Evolutionary conservation across 2,329 filamentous ascomycete genomes (phyloP).

Genomic region (Epichloe amarillans): DNA sequence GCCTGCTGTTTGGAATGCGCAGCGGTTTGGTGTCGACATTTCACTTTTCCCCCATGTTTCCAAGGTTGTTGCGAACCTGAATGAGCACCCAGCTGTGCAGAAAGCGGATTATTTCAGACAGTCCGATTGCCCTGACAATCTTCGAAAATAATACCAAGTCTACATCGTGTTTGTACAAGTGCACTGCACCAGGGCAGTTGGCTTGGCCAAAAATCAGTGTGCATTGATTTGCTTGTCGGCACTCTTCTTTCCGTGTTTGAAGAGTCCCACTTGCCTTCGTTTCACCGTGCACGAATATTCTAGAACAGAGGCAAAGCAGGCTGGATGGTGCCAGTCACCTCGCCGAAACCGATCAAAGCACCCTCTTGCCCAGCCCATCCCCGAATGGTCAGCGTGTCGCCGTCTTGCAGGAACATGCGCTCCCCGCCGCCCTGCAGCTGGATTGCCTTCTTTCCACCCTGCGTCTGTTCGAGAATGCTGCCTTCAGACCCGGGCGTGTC

Average conservation of each 20-base stretch:
- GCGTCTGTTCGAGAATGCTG: slow-evolving; percentile 58
- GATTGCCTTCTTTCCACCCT: slow-evolving; percentile 52
- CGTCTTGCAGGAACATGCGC: slow-evolving; percentile 60
- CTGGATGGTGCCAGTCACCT: slow-evolving; percentile 50
- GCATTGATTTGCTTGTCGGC: no score
- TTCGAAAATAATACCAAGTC: slow-evolving; percentile 9
- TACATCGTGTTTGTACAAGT: background rate
- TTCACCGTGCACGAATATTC: background rate
- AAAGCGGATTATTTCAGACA: slow-evolving; percentile 41
- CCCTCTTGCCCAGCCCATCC: slow-evolving; percentile 55
- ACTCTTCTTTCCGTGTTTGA: background rate
- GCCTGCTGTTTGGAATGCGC: slow-evolving; percentile 44
- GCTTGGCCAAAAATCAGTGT: no score
- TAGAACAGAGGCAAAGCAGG: slow-evolving; percentile 19
- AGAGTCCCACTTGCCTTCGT: background rate
- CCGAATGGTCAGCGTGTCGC: slow-evolving; percentile 53
- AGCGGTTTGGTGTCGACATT: slow-evolving; percentile 40
- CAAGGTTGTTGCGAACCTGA: slow-evolving; percentile 31
- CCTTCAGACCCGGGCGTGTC: slow-evolving; percentile 50
- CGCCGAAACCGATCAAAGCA: slow-evolving; percentile 62
- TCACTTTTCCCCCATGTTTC: slow-evolving; percentile 31
- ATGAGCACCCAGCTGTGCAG: slow-evolving; percentile 34
- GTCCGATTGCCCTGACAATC: slow-evolving; percentile 29
- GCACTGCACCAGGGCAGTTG: no score
- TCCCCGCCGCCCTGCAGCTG: slow-evolving; percentile 50